Percentiles rank a stretch among this genome's conserved stretches.
These are phyloP conservation scores for Medicago arabica DNA, from an alignment of 306 rosid species.

Conservation along the genomic window DNA sequence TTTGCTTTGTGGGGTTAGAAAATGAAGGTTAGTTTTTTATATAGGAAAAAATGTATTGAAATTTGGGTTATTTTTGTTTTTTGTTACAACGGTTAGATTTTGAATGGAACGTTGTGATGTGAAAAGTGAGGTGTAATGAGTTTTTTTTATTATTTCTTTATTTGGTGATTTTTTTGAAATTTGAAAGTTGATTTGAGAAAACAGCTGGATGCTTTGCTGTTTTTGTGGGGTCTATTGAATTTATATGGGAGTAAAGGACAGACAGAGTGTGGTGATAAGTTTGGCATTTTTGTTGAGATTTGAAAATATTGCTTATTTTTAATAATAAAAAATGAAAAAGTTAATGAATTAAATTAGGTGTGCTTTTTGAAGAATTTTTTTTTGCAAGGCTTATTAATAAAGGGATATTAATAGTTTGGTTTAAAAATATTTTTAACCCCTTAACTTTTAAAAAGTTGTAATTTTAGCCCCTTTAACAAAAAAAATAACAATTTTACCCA, in stretches of 20 bases:
- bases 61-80: background rate
- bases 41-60: background rate
- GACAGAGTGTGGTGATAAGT: background rate
- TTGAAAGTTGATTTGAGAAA: background rate
- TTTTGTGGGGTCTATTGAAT: background rate
- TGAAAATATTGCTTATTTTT: background rate
- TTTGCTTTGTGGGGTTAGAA: background rate
- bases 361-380: no score
- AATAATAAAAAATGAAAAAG: no score
- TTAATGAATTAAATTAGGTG: no score
- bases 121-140: background rate
- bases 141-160: background rate
- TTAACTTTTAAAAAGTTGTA: no score
- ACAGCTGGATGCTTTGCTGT: conserved; percentile 10
- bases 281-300: background rate
- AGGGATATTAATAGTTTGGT: no score
- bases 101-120: conserved; percentile 5
- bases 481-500: no score
- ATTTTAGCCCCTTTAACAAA: no score
- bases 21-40: background rate
- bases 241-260: background rate
- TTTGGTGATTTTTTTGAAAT: conserved; percentile 4
- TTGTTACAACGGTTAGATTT: conserved; percentile 6
- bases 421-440: no score
- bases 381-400: no score